Base-by-base conservation (phyloP, 768 basidiomycete genomes). In the Pleurotus salmoneostramineus region DNA sequence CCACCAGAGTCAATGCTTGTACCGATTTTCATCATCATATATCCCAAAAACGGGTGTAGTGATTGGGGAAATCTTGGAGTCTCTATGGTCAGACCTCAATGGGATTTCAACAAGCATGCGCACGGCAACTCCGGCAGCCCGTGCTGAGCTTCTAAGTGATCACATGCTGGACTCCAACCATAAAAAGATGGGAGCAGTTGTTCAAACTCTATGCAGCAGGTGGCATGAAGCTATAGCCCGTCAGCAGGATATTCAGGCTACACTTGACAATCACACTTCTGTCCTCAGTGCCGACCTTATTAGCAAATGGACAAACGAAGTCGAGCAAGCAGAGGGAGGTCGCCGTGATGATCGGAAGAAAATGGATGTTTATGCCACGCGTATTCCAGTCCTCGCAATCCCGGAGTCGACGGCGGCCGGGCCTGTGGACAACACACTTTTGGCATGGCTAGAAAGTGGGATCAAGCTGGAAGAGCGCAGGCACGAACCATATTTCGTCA, bases 111-210 rank as follows among this genome's bases (percentile, higher is more conserved):
- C 15, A 7, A 11, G 14, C 7, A 47, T 47, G 45, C 45, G 21
- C 12, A 47, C 45, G 45, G 45, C 45, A 47, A 11, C 45, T 47
- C 45, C 21, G 45, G 45, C 45, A 47, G 8, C 12, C 15, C 45
- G 45, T n/a, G 45, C 45, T 8, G 45, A 70, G 47, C 56, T 62
- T 2, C 44, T 67, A 3, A 64, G 69, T 49, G 62, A 65, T 54
- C 66, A 68, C 36, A 65, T 63, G 50, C 55, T 49, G 14, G 64
- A 68, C 45, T 61, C 57, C 5, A 69, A 71, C 59, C 63, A 59
- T 7, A 68, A 65, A 50, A 71, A 71, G 50, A 36, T 62, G 43
- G 36, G 64, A 4, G 34, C 45, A 1, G 66, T 67, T n/a, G 64
- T 47, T 10, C 14, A 17, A 17, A 17, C 46, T 8, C 21, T 47